A percentile compares a stretch with the other conserved stretches of the same genome.
These are phyloP conservation scores for Monoraphidium neglectum DNA, from an alignment of 139 green algal species.

Conservation along the genomic window DNA sequence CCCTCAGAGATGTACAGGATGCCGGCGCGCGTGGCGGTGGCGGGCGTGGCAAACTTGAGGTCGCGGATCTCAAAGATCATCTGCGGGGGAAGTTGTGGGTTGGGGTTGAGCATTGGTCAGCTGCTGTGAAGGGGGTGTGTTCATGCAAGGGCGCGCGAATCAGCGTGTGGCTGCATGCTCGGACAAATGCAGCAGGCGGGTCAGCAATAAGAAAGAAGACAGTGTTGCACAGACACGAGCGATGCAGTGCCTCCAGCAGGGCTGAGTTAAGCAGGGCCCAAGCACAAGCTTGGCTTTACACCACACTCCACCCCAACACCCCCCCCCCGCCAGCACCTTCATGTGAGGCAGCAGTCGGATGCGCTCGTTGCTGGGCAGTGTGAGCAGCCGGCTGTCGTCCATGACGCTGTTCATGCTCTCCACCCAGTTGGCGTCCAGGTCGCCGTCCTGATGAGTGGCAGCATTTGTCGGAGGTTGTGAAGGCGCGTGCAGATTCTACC, in stretches of 20 bases:
- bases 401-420: slow-evolving; percentile 92
- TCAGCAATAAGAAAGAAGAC: no score
- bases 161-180: slow-evolving; percentile 59
- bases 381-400: slow-evolving; percentile 89
- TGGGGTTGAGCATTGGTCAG: slow-evolving; percentile 53
- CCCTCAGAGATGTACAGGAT: slow-evolving; percentile 87
- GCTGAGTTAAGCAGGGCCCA: no score
- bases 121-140: no score
- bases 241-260: no score
- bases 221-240: no score
- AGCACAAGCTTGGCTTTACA: no score
- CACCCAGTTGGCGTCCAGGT: slow-evolving; percentile 88
- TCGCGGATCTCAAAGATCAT: slow-evolving; percentile 80
- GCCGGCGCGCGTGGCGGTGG: slow-evolving; percentile 83
- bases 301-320: no score
- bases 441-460: slow-evolving; percentile 31
- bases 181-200: no score
- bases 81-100: slow-evolving; percentile 77
- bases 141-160: no score
- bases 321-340: slow-evolving; percentile 55
- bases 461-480: no score
- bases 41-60: slow-evolving; percentile 74
- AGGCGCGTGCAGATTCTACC: no score
- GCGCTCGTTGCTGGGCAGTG: slow-evolving; percentile 87
- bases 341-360: slow-evolving; percentile 87